Percentiles rank a stretch among this genome's conserved stretches.
Evolutionary conservation across 768 basidiomycete genomes (phyloP).

Genomic region (Cyathus striatus): DNA sequence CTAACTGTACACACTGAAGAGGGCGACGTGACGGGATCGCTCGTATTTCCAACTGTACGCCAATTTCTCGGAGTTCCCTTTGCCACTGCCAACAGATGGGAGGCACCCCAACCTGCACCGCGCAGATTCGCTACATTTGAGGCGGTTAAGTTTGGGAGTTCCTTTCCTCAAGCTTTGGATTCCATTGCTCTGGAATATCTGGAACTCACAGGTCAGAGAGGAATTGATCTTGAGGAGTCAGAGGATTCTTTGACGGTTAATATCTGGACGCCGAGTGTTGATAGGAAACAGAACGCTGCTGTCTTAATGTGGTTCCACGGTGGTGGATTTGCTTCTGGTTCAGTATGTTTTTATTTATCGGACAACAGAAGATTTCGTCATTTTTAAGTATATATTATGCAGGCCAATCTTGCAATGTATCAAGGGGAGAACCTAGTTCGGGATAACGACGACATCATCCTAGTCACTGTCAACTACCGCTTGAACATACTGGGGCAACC

Average conservation of each 20-base stretch:
- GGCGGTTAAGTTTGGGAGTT: slow-evolving; percentile 22
- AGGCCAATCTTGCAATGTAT: slow-evolving; percentile 22
- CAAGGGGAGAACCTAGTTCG: slow-evolving; percentile 23
- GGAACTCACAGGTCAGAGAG: slow-evolving; percentile 15
- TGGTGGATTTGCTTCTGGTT: slow-evolving; percentile 30
- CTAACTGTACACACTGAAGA: slow-evolving; percentile 21
- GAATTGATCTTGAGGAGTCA: slow-evolving; percentile 21
- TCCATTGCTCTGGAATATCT: slow-evolving; percentile 16
- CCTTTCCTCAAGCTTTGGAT: slow-evolving; percentile 20
- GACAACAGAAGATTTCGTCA: not conserved
- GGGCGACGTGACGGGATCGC: slow-evolving; percentile 23
- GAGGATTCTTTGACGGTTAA: slow-evolving; percentile 33
- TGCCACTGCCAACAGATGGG: slow-evolving; percentile 27
- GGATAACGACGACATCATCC: slow-evolving; percentile 25
- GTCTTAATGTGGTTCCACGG: slow-evolving; percentile 35
- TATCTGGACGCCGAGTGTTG: slow-evolving; percentile 28
- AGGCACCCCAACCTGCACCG: slow-evolving; percentile 18
- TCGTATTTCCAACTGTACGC: slow-evolving; percentile 19
- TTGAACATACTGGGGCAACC: slow-evolving; percentile 34
- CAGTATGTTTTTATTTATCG: slow-evolving; percentile 15
- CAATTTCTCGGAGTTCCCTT: slow-evolving; percentile 30
- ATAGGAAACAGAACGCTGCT: slow-evolving; percentile 27
- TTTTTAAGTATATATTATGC: not conserved
- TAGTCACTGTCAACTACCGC: slow-evolving; percentile 34
- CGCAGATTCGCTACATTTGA: slow-evolving; percentile 10